Evolutionary conservation across 352 stramenopile species (phyloP), one percentile per base, ranked within the genome.

Genomic region (Thalassiosira livingstoniorum): DNA sequence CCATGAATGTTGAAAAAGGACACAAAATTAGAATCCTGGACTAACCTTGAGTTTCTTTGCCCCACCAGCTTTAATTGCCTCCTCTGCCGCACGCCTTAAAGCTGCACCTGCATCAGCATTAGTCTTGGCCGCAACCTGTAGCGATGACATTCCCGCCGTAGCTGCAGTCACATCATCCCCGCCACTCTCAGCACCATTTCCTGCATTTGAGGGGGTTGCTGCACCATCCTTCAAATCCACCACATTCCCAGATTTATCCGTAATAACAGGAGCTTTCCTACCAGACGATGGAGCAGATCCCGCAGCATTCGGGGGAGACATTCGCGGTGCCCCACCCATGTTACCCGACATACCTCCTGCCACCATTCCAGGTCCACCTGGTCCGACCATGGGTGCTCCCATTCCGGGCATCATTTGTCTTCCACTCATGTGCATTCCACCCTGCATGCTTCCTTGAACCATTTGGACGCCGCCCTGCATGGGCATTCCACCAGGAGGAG

Each of bases 21-120:
- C n/a, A n/a, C n/a, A n/a, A n/a, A n/a, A n/a, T n/a, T n/a, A n/a
- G n/a, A n/a, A n/a, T n/a, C n/a, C n/a, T n/a, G n/a, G n/a, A n/a
- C n/a, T n/a, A n/a, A n/a, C n/a, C n/a, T n/a, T n/a, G n/a, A 73
- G 34, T 51, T 87, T 83, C 29, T 83, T 83, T n/a, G 73, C 80
- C 15, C 53, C 55, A 25, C 80, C 74, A 0, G 74, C 73, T 10
- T 64, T 66, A 39, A 85, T 85, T 51, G 81, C 68, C 35, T 78
- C 55, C 51, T 84, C 66, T 5, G 81, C 81, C 25, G 80, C 80
- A 29, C 75, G 64, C 4, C 68, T 51, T 0, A 87, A 37, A 11
- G 80, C 70, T 11, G 45, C 39, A 18, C 74, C 74, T 0, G 74
- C 72, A 4, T 75, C 43, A 10, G 21, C 37, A 25, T 1, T 23